A percentile compares a stretch with the other conserved stretches of the same genome.
phyloP scores from a whole-genome alignment of 1,139 yeast genomes.

The Geotrichum reessii region DNA sequence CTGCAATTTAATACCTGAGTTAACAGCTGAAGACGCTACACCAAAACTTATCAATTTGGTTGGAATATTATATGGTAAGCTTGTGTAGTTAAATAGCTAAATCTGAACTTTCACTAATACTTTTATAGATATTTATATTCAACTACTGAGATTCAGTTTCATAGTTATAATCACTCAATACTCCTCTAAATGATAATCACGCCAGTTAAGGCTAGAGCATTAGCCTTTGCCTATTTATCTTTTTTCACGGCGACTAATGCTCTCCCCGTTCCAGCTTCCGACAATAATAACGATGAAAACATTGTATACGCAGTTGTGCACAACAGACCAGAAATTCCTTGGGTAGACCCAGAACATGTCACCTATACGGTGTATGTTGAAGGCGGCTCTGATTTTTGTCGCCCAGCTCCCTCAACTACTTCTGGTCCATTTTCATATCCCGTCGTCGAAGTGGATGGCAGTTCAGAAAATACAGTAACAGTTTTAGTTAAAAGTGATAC shows the following conservation, averaged over 20 bases:
- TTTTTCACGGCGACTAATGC: slow-evolving; percentile 7
- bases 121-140: neutral
- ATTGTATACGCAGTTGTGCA: slow-evolving; percentile 13
- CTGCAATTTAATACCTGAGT: neutral
- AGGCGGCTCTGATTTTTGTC: slow-evolving; percentile 8
- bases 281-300: slow-evolving; percentile 2
- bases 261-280: slow-evolving; percentile 6
- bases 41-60: neutral
- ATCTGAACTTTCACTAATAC: neutral
- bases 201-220: slow-evolving; percentile 10
- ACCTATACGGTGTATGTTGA: slow-evolving; percentile 14
- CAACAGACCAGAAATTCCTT: slow-evolving; percentile 11
- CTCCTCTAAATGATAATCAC: slow-evolving; percentile 5
- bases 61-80: neutral
- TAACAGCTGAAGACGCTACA: neutral
- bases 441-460: slow-evolving; percentile 17
- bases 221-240: slow-evolving; percentile 10
- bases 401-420: neutral
- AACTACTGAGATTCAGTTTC: neutral
- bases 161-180: neutral
- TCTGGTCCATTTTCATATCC: slow-evolving; percentile 2
- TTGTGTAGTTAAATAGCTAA: neutral
- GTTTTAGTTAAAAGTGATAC: slow-evolving; percentile 3
- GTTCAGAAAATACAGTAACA: slow-evolving; percentile 17
- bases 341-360: slow-evolving; percentile 13